Conservation (phyloP, 2,329 filamentous ascomycete species). For the Hypoxylon sp. region DNA sequence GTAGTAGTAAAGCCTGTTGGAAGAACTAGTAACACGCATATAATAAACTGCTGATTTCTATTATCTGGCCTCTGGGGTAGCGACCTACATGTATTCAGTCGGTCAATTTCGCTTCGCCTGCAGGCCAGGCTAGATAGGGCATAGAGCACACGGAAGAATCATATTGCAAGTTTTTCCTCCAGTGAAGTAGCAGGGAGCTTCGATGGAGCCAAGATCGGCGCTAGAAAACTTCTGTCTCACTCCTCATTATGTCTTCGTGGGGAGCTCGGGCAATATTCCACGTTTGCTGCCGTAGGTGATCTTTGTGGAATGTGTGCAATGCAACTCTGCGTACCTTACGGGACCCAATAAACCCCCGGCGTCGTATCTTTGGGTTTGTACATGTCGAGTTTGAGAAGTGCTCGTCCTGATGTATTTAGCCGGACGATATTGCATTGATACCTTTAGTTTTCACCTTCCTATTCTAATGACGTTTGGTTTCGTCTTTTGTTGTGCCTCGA, state of each 20-base stretch:
- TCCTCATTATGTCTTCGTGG: conserved; percentile 10
- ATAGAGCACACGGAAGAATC: conserved; percentile 38
- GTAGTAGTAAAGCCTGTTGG: conserved; percentile 12
- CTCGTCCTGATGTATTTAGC: conserved; percentile 27
- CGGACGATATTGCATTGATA: conserved; percentile 21
- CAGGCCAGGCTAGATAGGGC: conserved; percentile 31
- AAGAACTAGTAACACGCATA: conserved; percentile 15
- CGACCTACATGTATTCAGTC: conserved; percentile 33
- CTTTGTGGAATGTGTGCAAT: conserved; percentile 29
- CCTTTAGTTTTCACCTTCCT: conserved; percentile 26
- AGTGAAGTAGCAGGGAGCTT: conserved; percentile 31
- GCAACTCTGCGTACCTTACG: conserved; percentile 37
- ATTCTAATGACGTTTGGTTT: conserved; percentile 15
- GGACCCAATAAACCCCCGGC: not conserved
- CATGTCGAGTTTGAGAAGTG: not conserved
- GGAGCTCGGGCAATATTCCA: conserved; percentile 38
- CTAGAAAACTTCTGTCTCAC: conserved; percentile 28
- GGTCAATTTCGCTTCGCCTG: conserved; percentile 32
- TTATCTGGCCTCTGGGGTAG: conserved; percentile 30
- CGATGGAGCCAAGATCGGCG: conserved; percentile 27
- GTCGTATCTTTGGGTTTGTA: conserved; percentile 3
- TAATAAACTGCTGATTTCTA: conserved; percentile 31
- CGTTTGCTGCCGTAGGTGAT: conserved; percentile 26
- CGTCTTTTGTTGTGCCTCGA: conserved; percentile 3
- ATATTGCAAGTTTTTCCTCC: conserved; percentile 43